A percentile compares a stretch with the other conserved stretches of the same genome.
These are phyloP conservation scores for Lophiostoma macrostomum DNA, from an alignment of 495 filamentous ascomycete species.

Conservation along the genomic window DNA sequence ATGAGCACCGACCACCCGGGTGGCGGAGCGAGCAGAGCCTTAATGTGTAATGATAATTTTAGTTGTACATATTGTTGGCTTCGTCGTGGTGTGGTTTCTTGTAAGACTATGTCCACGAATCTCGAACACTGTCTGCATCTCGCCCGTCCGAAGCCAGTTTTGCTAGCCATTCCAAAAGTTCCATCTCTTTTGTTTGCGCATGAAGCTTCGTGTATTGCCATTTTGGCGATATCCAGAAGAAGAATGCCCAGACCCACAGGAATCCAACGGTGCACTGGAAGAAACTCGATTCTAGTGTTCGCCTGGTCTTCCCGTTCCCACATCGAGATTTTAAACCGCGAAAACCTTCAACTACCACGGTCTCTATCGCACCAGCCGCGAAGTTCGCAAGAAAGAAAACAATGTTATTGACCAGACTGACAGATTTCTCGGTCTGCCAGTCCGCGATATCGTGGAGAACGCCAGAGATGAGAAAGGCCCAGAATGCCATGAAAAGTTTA, in stretches of 20 bases:
- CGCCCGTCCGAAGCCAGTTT: no score
- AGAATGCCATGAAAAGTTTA: constrained; percentile 3
- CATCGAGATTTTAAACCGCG: neutral
- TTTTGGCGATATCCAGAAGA: constrained; percentile 4
- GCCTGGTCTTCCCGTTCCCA: neutral
- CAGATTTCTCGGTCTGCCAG: neutral
- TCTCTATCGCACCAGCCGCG: constrained; percentile 1
- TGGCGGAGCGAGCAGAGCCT: no score
- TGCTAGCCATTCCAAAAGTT: no score
- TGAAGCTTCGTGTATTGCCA: constrained; percentile 11
- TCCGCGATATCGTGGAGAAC: constrained; percentile 3
- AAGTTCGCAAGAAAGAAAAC: constrained; percentile 6
- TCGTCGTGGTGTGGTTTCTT: no score
- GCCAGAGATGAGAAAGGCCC: constrained; percentile 7
- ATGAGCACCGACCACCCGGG: no score
- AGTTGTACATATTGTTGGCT: no score
- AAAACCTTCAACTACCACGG: neutral
- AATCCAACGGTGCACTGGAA: neutral
- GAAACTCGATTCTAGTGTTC: neutral
- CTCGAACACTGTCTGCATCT: no score
- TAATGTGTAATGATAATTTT: no score
- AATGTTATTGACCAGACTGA: neutral
- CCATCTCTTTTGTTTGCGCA: no score
- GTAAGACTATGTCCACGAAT: no score
- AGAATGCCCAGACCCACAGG: constrained; percentile 10